Percentiles rank a stretch among this genome's conserved stretches.
Evolutionary conservation across 2,329 filamentous ascomycete genomes (phyloP).

Genomic region (Neofusicoccum parvum): DNA sequence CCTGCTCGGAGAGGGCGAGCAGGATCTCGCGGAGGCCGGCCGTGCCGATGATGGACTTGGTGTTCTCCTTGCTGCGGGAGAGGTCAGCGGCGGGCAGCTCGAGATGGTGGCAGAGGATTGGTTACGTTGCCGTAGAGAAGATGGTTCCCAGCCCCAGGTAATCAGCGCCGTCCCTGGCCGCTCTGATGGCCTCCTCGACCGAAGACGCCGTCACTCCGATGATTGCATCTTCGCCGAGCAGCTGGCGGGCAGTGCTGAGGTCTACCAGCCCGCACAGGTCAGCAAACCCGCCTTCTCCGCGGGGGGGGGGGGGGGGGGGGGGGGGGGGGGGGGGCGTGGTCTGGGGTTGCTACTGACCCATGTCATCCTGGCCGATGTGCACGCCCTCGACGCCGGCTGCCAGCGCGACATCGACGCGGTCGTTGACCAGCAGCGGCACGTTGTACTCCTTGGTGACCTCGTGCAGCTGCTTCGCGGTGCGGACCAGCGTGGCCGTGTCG

Average conservation of each 20-base stretch:
- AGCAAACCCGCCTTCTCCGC: background rate
- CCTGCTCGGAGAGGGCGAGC: conserved; percentile 55
- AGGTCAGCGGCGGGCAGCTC: background rate
- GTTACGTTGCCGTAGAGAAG: conserved; percentile 76
- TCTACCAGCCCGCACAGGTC: conserved; percentile 45
- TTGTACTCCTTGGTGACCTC: conserved; percentile 65
- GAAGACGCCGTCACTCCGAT: conserved; percentile 87
- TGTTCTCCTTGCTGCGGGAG: conserved; percentile 74
- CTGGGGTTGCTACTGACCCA: conserved; percentile 54
- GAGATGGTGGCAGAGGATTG: background rate
- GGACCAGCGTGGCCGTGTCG: conserved; percentile 71
- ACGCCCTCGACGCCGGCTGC: conserved; percentile 88
- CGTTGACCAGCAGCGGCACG: conserved; percentile 88
- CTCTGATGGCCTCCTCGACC: conserved; percentile 69
- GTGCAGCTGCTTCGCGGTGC: conserved; percentile 72
- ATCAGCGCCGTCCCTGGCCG: conserved; percentile 76
- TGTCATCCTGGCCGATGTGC: conserved; percentile 93
- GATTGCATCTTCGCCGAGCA: conserved; percentile 77
- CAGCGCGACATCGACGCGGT: conserved; percentile 84
- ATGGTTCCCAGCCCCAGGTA: conserved; percentile 92
- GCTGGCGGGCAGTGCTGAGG: conserved; percentile 64
- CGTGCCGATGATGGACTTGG: conserved; percentile 77
- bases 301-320: background rate
- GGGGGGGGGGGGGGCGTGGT: background rate
- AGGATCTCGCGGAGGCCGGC: conserved; percentile 71